phyloP scores from a whole-genome alignment of 1,139 yeast species.

The Suhomyces guaymorum region DNA sequence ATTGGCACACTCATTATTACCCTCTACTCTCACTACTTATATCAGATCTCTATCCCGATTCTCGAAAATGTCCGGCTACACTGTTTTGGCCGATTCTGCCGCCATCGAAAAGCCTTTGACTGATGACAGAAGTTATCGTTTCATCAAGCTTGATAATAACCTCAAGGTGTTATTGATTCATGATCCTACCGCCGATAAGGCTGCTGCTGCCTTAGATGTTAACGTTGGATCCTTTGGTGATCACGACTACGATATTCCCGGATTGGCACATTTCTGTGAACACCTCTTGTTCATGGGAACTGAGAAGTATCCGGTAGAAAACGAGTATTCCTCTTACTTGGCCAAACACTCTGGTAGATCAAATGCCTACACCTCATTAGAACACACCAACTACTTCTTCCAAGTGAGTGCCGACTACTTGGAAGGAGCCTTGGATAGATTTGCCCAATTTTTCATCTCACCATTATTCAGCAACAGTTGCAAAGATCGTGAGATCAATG shows the following conservation, averaged over 20 bases:
- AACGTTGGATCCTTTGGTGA: constrained; percentile 89
- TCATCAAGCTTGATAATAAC: constrained; percentile 61
- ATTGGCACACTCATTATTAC: not conserved
- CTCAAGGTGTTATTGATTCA: constrained; percentile 75
- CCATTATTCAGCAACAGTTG: constrained; percentile 82
- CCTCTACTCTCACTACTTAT: not conserved
- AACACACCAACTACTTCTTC: constrained; percentile 88
- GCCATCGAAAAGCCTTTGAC: constrained; percentile 58
- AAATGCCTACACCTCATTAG: constrained; percentile 87
- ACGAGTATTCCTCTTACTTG: constrained; percentile 78
- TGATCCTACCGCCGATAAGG: constrained; percentile 83
- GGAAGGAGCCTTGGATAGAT: constrained; percentile 87
- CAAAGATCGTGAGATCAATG: constrained; percentile 88
- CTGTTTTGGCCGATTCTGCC: constrained; percentile 16
- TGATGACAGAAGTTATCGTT: constrained; percentile 76
- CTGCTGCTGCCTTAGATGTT: constrained; percentile 93
- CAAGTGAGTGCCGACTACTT: constrained; percentile 76
- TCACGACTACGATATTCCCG: constrained; percentile 65
- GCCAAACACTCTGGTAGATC: constrained; percentile 66
- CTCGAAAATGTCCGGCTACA: constrained; percentile 8
- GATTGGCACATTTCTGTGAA: constrained; percentile 96
- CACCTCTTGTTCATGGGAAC: constrained; percentile 98
- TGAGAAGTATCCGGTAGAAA: constrained; percentile 84
- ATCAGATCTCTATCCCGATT: not conserved
- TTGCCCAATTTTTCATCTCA: constrained; percentile 84